A percentile compares a stretch with the other conserved stretches of the same genome.
Conservation (phyloP, 768 basidiomycete species). For the Butyriboletus loyo region DNA sequence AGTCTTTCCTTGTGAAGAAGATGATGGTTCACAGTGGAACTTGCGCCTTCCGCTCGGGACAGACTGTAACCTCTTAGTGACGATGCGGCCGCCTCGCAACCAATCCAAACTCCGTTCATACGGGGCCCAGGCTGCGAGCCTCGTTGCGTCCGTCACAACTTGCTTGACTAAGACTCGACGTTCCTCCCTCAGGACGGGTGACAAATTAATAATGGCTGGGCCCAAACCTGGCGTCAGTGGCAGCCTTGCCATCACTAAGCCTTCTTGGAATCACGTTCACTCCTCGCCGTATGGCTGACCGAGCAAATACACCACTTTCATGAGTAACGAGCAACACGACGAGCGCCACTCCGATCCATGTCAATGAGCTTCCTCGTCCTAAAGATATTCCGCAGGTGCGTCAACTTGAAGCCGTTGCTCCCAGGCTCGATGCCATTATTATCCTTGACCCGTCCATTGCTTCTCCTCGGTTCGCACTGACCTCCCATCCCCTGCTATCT, state of each 20-base stretch:
- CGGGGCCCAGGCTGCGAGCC: background rate
- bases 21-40: background rate
- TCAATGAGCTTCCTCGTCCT: background rate
- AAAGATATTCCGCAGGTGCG: background rate
- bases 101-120: background rate
- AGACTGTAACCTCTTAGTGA: background rate
- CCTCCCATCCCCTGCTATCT: background rate
- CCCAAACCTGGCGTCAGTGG: background rate
- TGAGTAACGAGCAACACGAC: background rate
- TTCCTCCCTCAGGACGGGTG: background rate
- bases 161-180: no score
- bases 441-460: background rate
- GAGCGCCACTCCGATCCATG: background rate
- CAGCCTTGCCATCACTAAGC: background rate
- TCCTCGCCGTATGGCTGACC: background rate
- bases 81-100: background rate
- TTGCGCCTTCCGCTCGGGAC: background rate
- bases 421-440: constrained; percentile 9
- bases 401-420: background rate
- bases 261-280: background rate
- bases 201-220: background rate
- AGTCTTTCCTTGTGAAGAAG: background rate
- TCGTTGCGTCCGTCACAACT: background rate
- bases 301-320: background rate
- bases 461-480: background rate